phyloP scores from a whole-genome alignment of 2,329 filamentous ascomycete species.

The Aureobasidium vineae region DNA sequence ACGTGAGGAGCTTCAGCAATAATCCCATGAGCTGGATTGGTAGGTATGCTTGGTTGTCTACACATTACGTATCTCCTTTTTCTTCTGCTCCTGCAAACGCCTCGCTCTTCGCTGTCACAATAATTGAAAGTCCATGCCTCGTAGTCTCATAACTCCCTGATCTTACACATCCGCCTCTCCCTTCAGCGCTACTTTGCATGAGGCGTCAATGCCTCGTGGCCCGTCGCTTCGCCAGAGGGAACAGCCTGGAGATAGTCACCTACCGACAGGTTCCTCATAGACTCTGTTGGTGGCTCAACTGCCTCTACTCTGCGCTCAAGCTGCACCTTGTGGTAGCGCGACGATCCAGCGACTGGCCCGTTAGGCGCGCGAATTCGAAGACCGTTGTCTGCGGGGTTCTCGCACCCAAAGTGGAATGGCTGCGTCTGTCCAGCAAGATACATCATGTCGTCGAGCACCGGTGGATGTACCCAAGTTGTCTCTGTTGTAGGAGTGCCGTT shows the following conservation, averaged over 20 bases:
- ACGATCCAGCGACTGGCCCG: conserved; percentile 31
- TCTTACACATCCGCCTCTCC: no score
- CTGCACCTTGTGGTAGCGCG: conserved; percentile 25
- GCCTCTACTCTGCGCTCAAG: background rate
- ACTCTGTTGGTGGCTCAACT: conserved; percentile 3
- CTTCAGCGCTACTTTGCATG: background rate
- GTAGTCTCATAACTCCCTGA: background rate
- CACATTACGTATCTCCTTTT: conserved; percentile 10
- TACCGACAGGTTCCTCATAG: conserved; percentile 6
- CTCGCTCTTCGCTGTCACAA: conserved; percentile 2
- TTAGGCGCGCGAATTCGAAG: conserved; percentile 30
- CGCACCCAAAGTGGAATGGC: conserved; percentile 36
- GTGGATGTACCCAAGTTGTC: conserved; percentile 49
- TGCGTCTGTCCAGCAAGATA: conserved; percentile 38
- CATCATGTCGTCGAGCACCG: conserved; percentile 41
- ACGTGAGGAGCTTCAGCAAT: no score
- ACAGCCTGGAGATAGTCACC: background rate
- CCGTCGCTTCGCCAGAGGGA: background rate
- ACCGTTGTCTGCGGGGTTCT: conserved; percentile 31
- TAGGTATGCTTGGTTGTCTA: conserved; percentile 1
- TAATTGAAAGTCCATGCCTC: conserved; percentile 1
- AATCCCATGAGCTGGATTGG: no score
- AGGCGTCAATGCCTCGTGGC: background rate
- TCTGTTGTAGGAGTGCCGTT: conserved; percentile 47
- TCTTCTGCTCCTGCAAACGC: conserved; percentile 4